A percentile compares a stretch with the other conserved stretches of the same genome.
phyloP scores from a whole-genome alignment of 306 rosid genomes.

The Ziziphus jujuba region DNA sequence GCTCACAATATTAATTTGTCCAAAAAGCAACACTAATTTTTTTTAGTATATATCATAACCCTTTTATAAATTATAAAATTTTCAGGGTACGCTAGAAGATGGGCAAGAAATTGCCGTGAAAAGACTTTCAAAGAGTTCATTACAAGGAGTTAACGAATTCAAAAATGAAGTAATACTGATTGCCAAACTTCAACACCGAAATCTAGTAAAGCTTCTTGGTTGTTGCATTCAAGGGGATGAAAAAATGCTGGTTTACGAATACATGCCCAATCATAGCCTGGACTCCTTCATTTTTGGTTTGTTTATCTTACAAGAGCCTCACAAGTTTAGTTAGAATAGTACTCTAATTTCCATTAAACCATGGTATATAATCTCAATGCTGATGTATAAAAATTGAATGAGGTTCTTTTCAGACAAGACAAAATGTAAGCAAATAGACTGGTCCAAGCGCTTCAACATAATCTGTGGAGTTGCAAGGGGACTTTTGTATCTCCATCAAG shows the following conservation, averaged over 20 bases:
- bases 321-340: no score
- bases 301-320: neutral
- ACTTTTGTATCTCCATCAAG: conserved; percentile 56
- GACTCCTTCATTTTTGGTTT: conserved; percentile 63
- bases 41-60: neutral
- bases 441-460: conserved; percentile 46
- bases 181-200: conserved; percentile 67
- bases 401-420: conserved; percentile 26
- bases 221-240: conserved; percentile 59
- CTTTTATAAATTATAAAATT: neutral
- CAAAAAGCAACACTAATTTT: neutral
- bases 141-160: conserved; percentile 62
- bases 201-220: conserved; percentile 60
- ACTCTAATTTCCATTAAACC: neutral
- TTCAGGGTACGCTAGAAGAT: conserved; percentile 50
- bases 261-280: conserved; percentile 58
- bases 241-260: conserved; percentile 57
- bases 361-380: neutral
- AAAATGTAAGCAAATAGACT: conserved; percentile 24
- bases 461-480: conserved; percentile 50
- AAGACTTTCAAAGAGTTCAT: conserved; percentile 47
- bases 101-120: conserved; percentile 63
- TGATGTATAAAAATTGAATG: neutral
- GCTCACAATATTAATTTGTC: neutral
- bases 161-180: conserved; percentile 56